phyloP scores from a whole-genome alignment of 2,329 filamentous ascomycete species.

The Ceratocystis variospora region DNA sequence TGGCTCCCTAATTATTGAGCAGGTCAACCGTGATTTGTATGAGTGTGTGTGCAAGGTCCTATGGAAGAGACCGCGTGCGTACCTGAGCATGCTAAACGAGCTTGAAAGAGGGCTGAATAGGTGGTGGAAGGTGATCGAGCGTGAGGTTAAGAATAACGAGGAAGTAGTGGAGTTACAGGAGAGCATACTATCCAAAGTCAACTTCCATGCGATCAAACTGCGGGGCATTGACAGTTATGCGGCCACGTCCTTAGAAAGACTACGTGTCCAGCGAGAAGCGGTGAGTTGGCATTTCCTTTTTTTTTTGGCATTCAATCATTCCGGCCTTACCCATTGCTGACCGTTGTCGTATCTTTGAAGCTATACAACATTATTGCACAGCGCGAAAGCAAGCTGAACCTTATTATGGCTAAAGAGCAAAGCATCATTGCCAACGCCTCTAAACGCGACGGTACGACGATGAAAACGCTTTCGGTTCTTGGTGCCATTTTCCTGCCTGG shows the following conservation, averaged over 20 bases:
- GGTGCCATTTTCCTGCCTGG: constrained; percentile 50
- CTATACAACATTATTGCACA: constrained; percentile 54
- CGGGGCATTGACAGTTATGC: constrained; percentile 50
- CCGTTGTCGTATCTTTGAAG: constrained; percentile 25
- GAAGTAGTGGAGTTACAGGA: constrained; percentile 30
- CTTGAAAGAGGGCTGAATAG: constrained; percentile 36
- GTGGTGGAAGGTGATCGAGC: constrained; percentile 27
- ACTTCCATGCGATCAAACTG: constrained; percentile 48
- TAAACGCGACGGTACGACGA: constrained; percentile 48
- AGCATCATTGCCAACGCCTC: constrained; percentile 44
- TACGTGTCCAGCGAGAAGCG: constrained; percentile 48
- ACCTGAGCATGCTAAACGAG: constrained; percentile 38
- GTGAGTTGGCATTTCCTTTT: constrained; percentile 29
- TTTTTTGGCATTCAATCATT: background rate
- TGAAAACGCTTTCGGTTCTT: constrained; percentile 52
- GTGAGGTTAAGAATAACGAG: constrained; percentile 21
- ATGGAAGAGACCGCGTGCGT: constrained; percentile 50
- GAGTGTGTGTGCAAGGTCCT: constrained; percentile 50
- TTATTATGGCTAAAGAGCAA: constrained; percentile 49
- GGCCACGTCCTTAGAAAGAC: constrained; percentile 44
- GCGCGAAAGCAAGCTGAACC: constrained; percentile 49
- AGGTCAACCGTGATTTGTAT: constrained; percentile 47
- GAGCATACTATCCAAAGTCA: constrained; percentile 39
- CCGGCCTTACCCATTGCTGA: background rate
- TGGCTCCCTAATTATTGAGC: constrained; percentile 41